A percentile compares a stretch with the other conserved stretches of the same genome.
phyloP scores from a whole-genome alignment of 345 rosid genomes.

The Adansonia digitata region DNA sequence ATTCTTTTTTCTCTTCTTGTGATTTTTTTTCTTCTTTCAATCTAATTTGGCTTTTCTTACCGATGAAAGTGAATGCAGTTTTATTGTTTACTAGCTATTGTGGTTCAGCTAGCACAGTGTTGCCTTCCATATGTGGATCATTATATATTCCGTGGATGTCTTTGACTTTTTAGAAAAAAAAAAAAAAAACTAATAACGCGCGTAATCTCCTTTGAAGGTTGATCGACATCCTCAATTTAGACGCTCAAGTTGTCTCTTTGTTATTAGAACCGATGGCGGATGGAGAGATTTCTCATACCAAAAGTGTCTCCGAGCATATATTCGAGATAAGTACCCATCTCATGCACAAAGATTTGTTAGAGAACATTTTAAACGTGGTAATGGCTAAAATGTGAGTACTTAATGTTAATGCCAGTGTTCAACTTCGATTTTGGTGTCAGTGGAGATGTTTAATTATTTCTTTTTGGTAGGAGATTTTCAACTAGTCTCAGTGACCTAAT shows the following conservation, averaged over 20 bases:
- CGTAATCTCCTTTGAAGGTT: conserved; percentile 42
- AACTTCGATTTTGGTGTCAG: neutral
- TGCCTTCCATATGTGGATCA: neutral
- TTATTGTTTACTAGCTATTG: neutral
- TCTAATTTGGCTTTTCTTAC: neutral
- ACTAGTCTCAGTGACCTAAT: neutral
- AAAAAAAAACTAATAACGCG: conserved; percentile 15
- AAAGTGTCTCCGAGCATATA: conserved; percentile 75
- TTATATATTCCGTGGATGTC: neutral
- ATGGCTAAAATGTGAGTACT: conserved; percentile 25
- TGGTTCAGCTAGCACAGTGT: neutral
- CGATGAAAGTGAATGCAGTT: neutral
- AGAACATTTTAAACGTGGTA: conserved; percentile 62
- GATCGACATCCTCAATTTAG: conserved; percentile 85
- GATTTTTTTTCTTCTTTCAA: neutral
- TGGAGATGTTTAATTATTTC: neutral
- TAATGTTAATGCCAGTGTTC: neutral
- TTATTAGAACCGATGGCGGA: conserved; percentile 81
- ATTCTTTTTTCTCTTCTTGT: neutral
- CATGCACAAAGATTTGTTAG: conserved; percentile 71
- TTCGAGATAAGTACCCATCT: conserved; percentile 64
- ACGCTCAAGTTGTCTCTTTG: conserved; percentile 75
- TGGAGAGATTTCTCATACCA: conserved; percentile 96
- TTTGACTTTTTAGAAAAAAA: too few species aligned
- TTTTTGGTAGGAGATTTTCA: neutral